Evolutionary conservation across 176 grass and related monocot genomes (phyloP).

Genomic region (Oryza australiensis): DNA sequence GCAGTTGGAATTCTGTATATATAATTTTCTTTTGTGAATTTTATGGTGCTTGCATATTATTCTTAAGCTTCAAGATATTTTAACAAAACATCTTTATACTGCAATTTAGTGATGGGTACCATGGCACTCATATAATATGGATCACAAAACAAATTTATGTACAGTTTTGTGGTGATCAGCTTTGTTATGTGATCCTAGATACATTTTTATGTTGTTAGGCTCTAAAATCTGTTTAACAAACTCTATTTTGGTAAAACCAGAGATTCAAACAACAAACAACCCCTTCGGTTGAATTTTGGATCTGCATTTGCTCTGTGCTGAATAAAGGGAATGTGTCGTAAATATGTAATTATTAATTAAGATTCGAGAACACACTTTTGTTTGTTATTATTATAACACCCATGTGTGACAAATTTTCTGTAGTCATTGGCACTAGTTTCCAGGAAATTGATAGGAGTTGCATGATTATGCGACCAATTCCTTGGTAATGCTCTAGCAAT

Average conservation of each 20-base stretch:
- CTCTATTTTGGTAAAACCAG: too few relatives aligned
- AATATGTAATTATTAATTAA: background rate
- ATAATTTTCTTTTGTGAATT: background rate
- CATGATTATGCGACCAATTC: background rate
- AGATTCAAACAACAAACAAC: too few relatives aligned
- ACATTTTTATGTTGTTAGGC: too few relatives aligned
- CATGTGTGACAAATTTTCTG: background rate
- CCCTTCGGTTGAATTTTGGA: background rate
- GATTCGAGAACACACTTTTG: background rate
- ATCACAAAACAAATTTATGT: too few relatives aligned
- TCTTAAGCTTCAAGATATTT: background rate
- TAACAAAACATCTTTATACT: background rate
- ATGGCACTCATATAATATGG: background rate
- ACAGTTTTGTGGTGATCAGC: too few relatives aligned
- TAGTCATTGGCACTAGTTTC: background rate
- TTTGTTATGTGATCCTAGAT: too few relatives aligned
- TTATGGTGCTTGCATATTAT: background rate
- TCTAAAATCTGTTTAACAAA: too few relatives aligned
- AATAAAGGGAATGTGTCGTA: background rate
- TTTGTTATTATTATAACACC: background rate
- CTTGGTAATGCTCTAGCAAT: background rate
- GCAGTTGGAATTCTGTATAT: too few relatives aligned
- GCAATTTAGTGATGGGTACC: background rate
- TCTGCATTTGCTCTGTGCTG: background rate
- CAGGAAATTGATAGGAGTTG: background rate